Conservation (phyloP, 2,329 filamentous ascomycete species). For the Coniochaeta pulveracea region DNA sequence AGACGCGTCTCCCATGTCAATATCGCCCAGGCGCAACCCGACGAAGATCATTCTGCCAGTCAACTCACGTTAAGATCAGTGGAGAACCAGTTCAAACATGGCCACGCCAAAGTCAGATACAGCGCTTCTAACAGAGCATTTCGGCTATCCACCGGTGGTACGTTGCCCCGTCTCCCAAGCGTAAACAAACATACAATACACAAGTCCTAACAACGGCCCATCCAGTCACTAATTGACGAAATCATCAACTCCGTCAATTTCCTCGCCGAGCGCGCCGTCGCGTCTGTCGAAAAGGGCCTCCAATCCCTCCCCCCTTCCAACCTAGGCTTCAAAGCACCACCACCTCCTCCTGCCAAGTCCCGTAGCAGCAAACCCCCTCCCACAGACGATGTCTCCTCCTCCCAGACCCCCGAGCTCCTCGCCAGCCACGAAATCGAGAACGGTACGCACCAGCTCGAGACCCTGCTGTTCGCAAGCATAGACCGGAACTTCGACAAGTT, state of each 20-base stretch:
- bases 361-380: constrained; percentile 8
- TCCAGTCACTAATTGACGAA: constrained; percentile 85
- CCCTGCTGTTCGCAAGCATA: constrained; percentile 67
- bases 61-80: too few species aligned
- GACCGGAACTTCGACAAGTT: constrained; percentile 80
- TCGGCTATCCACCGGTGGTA: constrained; percentile 87
- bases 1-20: neutral
- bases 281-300: constrained; percentile 76
- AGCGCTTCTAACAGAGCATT: constrained; percentile 83
- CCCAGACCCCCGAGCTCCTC: constrained; percentile 28
- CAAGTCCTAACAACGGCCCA: constrained; percentile 4
- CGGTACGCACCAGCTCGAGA: constrained; percentile 77
- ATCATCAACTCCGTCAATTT: constrained; percentile 96
- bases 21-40: neutral
- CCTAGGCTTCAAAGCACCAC: constrained; percentile 59
- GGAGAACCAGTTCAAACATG: constrained; percentile 10
- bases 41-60: neutral
- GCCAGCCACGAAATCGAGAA: constrained; percentile 69
- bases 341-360: constrained; percentile 27
- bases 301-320: constrained; percentile 59
- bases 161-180: neutral
- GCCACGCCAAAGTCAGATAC: constrained; percentile 32
- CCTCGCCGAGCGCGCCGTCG: constrained; percentile 79
- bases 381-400: constrained; percentile 6
- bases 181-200: too few species aligned